Percentiles rank a stretch among this genome's conserved stretches.
These are phyloP conservation scores for Salix arbutifolia DNA, from an alignment of 345 rosid genomes.

Conservation along the genomic window DNA sequence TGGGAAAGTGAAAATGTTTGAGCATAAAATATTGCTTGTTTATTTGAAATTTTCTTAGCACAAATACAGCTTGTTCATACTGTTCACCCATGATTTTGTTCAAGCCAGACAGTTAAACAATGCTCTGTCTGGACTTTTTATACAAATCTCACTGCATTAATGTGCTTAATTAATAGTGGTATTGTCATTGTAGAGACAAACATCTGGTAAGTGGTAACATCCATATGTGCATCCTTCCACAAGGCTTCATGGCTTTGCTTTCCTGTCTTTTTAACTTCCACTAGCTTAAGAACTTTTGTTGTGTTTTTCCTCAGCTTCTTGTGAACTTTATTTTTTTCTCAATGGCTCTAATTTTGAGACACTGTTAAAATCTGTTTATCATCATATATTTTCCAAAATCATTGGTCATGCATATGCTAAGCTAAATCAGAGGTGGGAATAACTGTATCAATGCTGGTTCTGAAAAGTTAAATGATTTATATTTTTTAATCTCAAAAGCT, in stretches of 20 bases:
- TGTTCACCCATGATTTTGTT: background rate
- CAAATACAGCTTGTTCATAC: background rate
- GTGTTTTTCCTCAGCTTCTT: background rate
- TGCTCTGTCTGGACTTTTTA: background rate
- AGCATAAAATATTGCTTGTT: background rate
- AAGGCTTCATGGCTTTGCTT: background rate
- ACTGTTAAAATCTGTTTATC: background rate
- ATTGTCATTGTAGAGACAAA: background rate
- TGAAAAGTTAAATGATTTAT: too few species aligned
- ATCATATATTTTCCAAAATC: background rate
- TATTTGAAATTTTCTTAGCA: background rate
- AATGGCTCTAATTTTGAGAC: background rate
- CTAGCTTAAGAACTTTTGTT: background rate
- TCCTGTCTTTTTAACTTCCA: background rate
- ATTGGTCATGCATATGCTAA: background rate
- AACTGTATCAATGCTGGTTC: background rate
- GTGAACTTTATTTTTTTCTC: background rate
- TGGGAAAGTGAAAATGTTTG: background rate
- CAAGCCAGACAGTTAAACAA: background rate
- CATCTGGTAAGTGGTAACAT: background rate
- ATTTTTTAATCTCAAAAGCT: background rate
- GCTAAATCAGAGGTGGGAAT: background rate
- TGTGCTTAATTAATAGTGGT: background rate
- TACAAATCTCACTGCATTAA: background rate
- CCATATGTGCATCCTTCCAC: background rate